Percentiles rank a stretch among this genome's conserved stretches.
phyloP scores from a whole-genome alignment of 805 yeast genomes.

The Yarrowia sp. region DNA sequence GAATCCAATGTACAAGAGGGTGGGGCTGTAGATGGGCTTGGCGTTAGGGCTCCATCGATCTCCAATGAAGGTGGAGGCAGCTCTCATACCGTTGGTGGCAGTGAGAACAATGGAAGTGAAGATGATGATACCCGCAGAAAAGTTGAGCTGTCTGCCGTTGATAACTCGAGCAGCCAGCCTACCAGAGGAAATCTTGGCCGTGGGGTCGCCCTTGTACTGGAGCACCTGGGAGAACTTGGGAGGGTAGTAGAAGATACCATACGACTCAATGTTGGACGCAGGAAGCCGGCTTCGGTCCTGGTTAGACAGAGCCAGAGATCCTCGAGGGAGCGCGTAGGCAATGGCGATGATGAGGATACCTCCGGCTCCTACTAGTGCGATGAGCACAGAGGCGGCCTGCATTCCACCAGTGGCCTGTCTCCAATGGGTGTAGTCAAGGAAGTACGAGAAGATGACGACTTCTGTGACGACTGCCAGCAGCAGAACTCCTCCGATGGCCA shows the following conservation, averaged over 20 bases:
- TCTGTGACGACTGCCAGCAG: constrained; percentile 63
- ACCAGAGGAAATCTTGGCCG: neutral
- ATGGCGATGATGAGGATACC: constrained; percentile 50
- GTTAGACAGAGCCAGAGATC: neutral
- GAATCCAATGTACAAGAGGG: constrained; percentile 61
- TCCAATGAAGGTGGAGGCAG: constrained; percentile 5
- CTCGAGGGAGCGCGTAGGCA: constrained; percentile 44
- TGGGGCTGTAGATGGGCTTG: constrained; percentile 5
- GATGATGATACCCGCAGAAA: neutral
- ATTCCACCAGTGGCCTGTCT: constrained; percentile 54
- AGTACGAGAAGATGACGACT: constrained; percentile 54
- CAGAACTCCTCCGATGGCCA: constrained; percentile 55
- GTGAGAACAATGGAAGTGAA: neutral
- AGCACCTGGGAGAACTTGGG: constrained; percentile 14
- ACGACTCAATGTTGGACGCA: constrained; percentile 15
- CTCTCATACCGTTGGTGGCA: constrained; percentile 11
- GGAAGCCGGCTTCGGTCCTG: constrained; percentile 6
- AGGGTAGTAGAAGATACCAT: constrained; percentile 20
- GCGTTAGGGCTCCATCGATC: constrained; percentile 3
- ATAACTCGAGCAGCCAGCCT: constrained; percentile 9
- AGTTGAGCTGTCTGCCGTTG: neutral
- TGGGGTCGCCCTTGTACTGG: constrained; percentile 8
- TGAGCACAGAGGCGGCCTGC: constrained; percentile 50
- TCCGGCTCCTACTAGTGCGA: constrained; percentile 51
- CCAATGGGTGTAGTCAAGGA: constrained; percentile 47